Percentiles rank a stretch among this genome's conserved stretches.
These are phyloP conservation scores for Macroventuria anomochaeta DNA, from an alignment of 2,329 filamentous ascomycete genomes.

Conservation along the genomic window DNA sequence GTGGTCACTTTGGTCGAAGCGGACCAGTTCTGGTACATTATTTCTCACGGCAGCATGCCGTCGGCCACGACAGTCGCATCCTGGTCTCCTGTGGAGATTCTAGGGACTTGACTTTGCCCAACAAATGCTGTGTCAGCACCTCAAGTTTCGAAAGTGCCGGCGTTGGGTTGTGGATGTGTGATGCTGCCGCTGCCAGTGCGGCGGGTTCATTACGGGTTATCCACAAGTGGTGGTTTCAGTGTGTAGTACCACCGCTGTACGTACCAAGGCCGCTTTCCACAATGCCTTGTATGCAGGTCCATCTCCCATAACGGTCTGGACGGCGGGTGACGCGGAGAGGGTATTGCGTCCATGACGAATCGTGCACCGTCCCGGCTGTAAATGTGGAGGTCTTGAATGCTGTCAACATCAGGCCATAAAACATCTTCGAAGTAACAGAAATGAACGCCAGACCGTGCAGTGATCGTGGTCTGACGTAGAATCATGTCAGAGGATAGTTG, in stretches of 20 bases:
- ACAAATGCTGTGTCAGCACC: constrained; percentile 15
- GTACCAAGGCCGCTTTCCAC: constrained; percentile 12
- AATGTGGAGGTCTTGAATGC: not conserved
- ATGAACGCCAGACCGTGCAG: not conserved
- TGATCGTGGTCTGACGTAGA: constrained; percentile 1
- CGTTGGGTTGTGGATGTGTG: not conserved
- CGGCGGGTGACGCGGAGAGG: not conserved
- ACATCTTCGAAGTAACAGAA: not conserved
- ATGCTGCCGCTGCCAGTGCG: not conserved
- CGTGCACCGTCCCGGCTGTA: not conserved
- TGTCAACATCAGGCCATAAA: not conserved
- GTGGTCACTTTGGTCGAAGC: not conserved
- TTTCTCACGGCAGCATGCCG: not conserved
- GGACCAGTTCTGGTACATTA: not conserved
- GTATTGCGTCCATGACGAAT: not conserved
- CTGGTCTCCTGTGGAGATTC: constrained; percentile 10
- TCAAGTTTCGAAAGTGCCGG: constrained; percentile 11
- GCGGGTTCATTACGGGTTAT: constrained; percentile 6
- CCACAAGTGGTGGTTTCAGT: constrained; percentile 10
- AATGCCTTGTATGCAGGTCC: constrained; percentile 14
- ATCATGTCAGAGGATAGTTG: not conserved
- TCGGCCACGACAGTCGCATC: not conserved
- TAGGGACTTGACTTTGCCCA: constrained; percentile 3
- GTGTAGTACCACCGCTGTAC: constrained; percentile 2
- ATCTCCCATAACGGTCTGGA: not conserved